Evolutionary conservation across 2,329 filamentous ascomycete species (phyloP), one percentile per base, ranked within the genome.

Genomic region (Neofusicoccum cordaticola): DNA sequence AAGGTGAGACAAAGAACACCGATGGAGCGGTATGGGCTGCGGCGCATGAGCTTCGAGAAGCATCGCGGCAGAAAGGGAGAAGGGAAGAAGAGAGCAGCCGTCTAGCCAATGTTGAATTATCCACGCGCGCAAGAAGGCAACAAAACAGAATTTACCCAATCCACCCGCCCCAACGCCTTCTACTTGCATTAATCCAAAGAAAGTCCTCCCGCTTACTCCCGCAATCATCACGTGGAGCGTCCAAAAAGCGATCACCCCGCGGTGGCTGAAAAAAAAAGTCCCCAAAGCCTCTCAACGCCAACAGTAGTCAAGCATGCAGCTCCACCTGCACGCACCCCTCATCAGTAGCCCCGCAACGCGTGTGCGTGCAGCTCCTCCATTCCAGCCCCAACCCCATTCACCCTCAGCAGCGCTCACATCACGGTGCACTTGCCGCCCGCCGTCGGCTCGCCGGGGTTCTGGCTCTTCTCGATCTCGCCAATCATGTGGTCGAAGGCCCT

Each of bases 401-500:
- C 6, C 27, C 27, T 31, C 27, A 5, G 27, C 27, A 31, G 27
- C 27, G 27, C 52, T 71, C 83, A 99, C 95, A 99, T 98, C 71
- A 97, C 77, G 64, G 77, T 72, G 78, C 95, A 98, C 80, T 96
- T 97, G 72, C 87, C 87, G 64, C 89, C 90, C 64, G 88, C 89
- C 31, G 92, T 83, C 7, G 92, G 89, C 79, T 97, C 92, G 72
- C 88, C 88, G 1, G 94, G 93, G 75, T 96, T 96, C 79, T 96
- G 91, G 31, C 90, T 88, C 80, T 96, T 96, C 80, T 99, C 95
- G 68, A 99, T 93, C 82, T 98, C 91, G 56, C 86, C 91, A 72
- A 99, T 93, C 82, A 99, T 89, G 68, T 96, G 84, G 79, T 98
- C 94, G 75, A 99, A 99, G 2, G 92, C 92, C 78, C 92, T 93